Conservation (phyloP, 441 rosid genomes). For the Codiaeum variegatum region DNA sequence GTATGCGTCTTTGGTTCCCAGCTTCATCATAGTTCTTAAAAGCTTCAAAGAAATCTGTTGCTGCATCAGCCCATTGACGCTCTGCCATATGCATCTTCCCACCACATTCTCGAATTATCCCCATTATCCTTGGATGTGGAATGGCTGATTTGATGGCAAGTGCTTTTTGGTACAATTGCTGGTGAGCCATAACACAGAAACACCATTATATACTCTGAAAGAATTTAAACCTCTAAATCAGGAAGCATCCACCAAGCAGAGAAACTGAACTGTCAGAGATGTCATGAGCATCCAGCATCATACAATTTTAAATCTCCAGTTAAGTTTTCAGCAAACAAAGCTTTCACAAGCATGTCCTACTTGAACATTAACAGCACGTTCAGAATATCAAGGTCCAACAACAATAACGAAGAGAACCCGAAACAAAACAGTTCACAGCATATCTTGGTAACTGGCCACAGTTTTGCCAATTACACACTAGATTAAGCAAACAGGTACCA, state of each 20-base stretch:
- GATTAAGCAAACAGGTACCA: background rate
- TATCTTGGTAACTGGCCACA: background rate
- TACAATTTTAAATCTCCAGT: background rate
- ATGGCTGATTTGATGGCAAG: conserved; percentile 98
- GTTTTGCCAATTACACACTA: background rate
- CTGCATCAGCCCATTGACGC: conserved; percentile 98
- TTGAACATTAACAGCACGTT: background rate
- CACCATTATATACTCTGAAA: background rate
- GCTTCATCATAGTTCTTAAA: conserved; percentile 99
- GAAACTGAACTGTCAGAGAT: background rate
- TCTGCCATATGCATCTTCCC: conserved; percentile 99
- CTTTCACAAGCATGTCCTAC: background rate
- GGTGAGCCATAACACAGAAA: conserved; percentile 15
- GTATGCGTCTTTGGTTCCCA: conserved; percentile 96
- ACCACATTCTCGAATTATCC: conserved; percentile 97
- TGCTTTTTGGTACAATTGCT: conserved; percentile 97
- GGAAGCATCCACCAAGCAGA: background rate
- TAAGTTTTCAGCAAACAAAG: background rate
- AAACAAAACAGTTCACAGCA: background rate
- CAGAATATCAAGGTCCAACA: background rate
- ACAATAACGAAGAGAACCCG: background rate
- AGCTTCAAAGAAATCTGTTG: conserved; percentile 99
- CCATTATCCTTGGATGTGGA: conserved; percentile 99
- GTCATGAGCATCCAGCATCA: background rate
- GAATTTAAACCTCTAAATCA: background rate